Conservation (phyloP, 1,284 basidiomycete species). For the Laetiporus sulphureus region DNA sequence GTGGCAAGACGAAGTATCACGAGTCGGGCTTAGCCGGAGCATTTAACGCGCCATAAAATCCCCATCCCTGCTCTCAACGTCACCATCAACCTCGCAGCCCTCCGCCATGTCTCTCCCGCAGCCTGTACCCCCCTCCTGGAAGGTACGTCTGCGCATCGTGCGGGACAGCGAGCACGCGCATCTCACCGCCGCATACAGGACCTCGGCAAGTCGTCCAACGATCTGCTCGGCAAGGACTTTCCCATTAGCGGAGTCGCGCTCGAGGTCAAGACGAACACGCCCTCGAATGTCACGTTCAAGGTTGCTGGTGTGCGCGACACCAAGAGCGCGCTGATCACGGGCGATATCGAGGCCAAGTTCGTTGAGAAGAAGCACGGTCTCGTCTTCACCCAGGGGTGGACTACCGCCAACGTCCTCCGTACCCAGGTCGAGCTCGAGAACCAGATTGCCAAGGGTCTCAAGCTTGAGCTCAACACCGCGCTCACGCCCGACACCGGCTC, state of each 20-base stretch:
- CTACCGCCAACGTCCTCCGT: constrained; percentile 87
- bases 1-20: constrained; percentile 6
- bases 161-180: constrained; percentile 1
- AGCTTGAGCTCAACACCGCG: constrained; percentile 86
- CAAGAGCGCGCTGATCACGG: constrained; percentile 67
- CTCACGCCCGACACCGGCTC: constrained; percentile 82
- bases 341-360: constrained; percentile 92
- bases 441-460: constrained; percentile 96
- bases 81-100: constrained; percentile 16
- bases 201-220: constrained; percentile 95
- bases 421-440: constrained; percentile 96
- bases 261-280: constrained; percentile 94
- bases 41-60: constrained; percentile 22
- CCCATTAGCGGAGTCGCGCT: constrained; percentile 74
- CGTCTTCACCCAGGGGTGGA: constrained; percentile 92
- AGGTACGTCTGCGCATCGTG: constrained; percentile 40
- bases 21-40: constrained; percentile 25
- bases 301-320: constrained; percentile 75
- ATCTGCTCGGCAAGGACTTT: constrained; percentile 93
- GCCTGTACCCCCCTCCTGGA: constrained; percentile 90
- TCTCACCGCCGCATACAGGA: constrained; percentile 45
- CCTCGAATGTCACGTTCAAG: constrained; percentile 85
- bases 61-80: constrained; percentile 16
- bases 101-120: constrained; percentile 73
- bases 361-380: constrained; percentile 85